Percentiles rank a stretch among this genome's conserved stretches.
Conservation (phyloP, 192 early-diverging fungal genomes). For the Coemansia javaensis region DNA sequence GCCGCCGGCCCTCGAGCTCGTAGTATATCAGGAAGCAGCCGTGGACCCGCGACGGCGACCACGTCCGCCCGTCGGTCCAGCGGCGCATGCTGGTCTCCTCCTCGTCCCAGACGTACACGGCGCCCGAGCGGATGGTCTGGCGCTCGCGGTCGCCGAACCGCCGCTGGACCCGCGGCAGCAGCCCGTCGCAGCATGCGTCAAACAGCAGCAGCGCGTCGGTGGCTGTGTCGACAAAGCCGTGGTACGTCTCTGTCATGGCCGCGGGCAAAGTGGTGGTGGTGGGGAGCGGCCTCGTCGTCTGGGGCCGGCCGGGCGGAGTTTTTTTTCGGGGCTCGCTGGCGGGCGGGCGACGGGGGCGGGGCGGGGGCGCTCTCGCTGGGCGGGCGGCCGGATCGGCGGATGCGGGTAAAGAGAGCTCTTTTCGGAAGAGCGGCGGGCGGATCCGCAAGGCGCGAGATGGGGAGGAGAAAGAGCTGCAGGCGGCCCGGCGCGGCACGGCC, state of each 20-base stretch:
- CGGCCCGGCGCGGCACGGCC: too few species aligned
- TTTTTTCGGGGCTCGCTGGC: too few species aligned
- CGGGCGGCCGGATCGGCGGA: too few species aligned
- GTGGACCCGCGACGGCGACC: constrained; percentile 81
- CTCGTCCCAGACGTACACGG: constrained; percentile 89
- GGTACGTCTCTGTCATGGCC: constrained; percentile 67
- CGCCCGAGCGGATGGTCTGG: constrained; percentile 71
- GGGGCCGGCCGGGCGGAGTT: too few species aligned
- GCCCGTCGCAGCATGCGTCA: constrained; percentile 75
- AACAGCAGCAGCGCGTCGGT: constrained; percentile 85
- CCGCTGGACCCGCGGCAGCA: constrained; percentile 69
- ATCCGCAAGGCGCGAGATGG: too few species aligned
- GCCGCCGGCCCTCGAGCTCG: constrained; percentile 67
- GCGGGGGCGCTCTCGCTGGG: too few species aligned
- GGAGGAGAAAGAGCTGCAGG: too few species aligned
- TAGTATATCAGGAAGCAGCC: constrained; percentile 88
- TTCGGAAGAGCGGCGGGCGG: too few species aligned
- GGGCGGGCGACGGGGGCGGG: too few species aligned
- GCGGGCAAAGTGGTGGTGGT: neutral
- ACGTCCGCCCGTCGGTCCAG: constrained; percentile 88
- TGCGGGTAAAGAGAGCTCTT: too few species aligned
- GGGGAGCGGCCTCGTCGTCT: too few species aligned
- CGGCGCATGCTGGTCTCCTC: constrained; percentile 84
- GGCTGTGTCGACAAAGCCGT: constrained; percentile 77
- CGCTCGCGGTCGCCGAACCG: constrained; percentile 81